phyloP scores from a whole-genome alignment of 192 early-diverging fungal species.

The Paraglomus occultum region DNA sequence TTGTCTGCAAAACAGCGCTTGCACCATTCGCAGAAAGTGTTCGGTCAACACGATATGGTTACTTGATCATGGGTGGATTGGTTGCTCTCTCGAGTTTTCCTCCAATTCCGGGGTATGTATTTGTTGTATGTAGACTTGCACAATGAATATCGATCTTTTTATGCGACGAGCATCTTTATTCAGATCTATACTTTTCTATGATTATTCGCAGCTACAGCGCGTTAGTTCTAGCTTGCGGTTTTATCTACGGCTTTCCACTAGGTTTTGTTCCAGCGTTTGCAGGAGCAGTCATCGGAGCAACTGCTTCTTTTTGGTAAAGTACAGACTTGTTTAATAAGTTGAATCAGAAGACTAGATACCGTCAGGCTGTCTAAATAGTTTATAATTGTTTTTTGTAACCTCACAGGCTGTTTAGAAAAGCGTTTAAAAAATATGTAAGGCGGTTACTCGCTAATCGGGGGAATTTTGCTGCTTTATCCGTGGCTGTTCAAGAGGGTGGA shows the following conservation, averaged over 20 bases:
- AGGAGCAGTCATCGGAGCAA: conserved; percentile 6
- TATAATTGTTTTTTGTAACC: neutral
- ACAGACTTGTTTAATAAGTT: neutral
- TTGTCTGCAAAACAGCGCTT: neutral
- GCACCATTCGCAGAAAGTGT: neutral
- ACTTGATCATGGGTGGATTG: neutral
- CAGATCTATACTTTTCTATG: neutral
- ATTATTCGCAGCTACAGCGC: conserved; percentile 27
- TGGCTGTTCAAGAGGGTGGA: conserved; percentile 17
- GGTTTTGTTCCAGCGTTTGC: conserved; percentile 31
- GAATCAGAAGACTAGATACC: no score
- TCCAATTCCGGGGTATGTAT: conserved; percentile 6
- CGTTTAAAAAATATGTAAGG: neutral
- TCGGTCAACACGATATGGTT: conserved; percentile 1
- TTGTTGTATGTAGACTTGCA: neutral
- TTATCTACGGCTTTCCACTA: conserved; percentile 31
- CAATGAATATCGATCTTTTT: neutral
- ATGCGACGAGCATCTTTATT: neutral
- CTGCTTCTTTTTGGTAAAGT: neutral
- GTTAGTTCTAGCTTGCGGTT: conserved; percentile 18
- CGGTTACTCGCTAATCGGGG: neutral
- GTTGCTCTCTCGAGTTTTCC: conserved; percentile 10
- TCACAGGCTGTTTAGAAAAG: neutral
- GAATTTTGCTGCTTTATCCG: neutral
- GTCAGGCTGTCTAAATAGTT: neutral